Conservation (phyloP, 208 protist genomes). For the Borovskyia barvae region DNA sequence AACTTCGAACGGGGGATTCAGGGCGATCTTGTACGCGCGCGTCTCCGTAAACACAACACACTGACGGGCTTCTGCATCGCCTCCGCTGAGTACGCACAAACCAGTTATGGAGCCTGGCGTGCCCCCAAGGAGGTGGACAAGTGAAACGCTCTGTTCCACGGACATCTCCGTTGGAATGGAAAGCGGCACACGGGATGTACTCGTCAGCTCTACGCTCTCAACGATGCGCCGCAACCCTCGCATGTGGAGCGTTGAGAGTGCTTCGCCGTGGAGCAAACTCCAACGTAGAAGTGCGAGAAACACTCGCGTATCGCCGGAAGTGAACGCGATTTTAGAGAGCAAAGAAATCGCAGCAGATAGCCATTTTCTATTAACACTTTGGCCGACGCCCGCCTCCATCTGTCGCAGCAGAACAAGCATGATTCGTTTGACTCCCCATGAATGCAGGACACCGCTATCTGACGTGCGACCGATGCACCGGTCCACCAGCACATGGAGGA, state of each 20-base stretch:
- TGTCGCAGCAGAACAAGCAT: conserved; percentile 53
- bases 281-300: conserved; percentile 60
- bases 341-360: conserved; percentile 39
- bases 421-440: conserved; percentile 69
- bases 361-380: conserved; percentile 32
- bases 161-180: conserved; percentile 31
- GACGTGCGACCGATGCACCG: conserved; percentile 36
- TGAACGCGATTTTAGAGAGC: conserved; percentile 63
- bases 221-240: conserved; percentile 34
- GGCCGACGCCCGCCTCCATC: conserved; percentile 25
- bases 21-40: conserved; percentile 24
- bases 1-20: conserved; percentile 19
- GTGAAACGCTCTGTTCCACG: conserved; percentile 43
- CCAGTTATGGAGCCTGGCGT: conserved; percentile 21
- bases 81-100: conserved; percentile 25
- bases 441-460: conserved; percentile 32
- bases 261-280: conserved; percentile 33
- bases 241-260: conserved; percentile 18
- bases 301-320: conserved; percentile 44
- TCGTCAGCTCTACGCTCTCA: conserved; percentile 34
- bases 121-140: conserved; percentile 33
- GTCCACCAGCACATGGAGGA: conserved; percentile 64
- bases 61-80: conserved; percentile 20
- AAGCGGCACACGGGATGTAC: conserved; percentile 41
- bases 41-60: conserved; percentile 35